Evolutionary conservation across 1,284 basidiomycete genomes (phyloP).

Genomic region (Cryptococcus neoformans): DNA sequence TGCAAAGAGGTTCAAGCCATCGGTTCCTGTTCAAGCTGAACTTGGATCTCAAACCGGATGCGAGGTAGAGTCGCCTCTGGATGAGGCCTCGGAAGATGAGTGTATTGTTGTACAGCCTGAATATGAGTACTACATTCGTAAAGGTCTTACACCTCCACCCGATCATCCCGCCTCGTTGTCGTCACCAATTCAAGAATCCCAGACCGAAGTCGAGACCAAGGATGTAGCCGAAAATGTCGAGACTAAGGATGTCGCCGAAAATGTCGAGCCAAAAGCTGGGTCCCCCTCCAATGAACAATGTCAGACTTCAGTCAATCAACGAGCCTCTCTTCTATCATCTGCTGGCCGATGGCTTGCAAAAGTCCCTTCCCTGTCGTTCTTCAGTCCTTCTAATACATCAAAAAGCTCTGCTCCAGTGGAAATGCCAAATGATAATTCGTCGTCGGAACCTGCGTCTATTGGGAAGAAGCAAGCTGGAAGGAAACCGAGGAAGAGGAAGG

Average conservation of each 20-base stretch:
- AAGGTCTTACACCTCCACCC: slow-evolving; percentile 6
- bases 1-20: too few species aligned
- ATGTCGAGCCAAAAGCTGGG: background rate
- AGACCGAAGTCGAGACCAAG: background rate
- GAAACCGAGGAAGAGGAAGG: slow-evolving; percentile 1
- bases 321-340: slow-evolving; percentile 16
- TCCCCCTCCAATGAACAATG: too few species aligned
- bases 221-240: slow-evolving; percentile 1
- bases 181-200: background rate
- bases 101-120: slow-evolving; percentile 10
- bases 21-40: too few species aligned
- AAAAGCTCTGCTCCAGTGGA: too few species aligned
- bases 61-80: background rate
- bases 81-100: slow-evolving; percentile 8
- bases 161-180: background rate
- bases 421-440: too few species aligned
- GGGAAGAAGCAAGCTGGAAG: background rate
- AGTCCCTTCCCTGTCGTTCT: slow-evolving; percentile 21
- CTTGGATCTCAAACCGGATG: too few species aligned
- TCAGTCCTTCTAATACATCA: slow-evolving; percentile 1
- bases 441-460: too few species aligned
- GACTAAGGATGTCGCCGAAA: background rate
- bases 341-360: slow-evolving; percentile 27
- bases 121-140: slow-evolving; percentile 4
- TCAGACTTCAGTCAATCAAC: too few species aligned